Base-by-base conservation (phyloP, 805 yeast genomes). In the Scheffersomyces lignosus region DNA sequence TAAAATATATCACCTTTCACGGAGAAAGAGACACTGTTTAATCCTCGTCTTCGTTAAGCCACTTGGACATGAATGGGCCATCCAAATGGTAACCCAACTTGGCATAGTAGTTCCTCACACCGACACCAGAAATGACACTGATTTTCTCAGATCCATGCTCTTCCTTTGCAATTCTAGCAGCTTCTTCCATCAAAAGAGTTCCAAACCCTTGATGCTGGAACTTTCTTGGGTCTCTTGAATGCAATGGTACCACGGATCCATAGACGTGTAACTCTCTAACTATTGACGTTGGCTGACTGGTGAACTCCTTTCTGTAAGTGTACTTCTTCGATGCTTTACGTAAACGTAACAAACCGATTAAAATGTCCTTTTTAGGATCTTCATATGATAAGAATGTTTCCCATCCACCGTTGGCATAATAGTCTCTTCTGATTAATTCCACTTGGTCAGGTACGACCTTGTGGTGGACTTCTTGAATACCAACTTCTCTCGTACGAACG, bases 171-270 rank as follows among this genome's bases (percentile, higher is more conserved):
- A 93, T 93, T 47, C 96, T 77, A 53, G 88, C 98, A 3, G 99
- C 99, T 63, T 93, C 99, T 63, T 93, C 98, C 99, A 93, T 93
- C 34, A 93, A 66, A 52, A 93, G 71, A 4, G 99, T 91, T 45
- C 99, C 99, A 60, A 91, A 93, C 15, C 99, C 99, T 71, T 93
- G 99, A 70, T 93, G 99, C 68, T 93, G 99, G 71, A 93, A 93
- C 63, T 93, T 93, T 55, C 96, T 77, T 31, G 99, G 99, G 64
- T 93, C 99, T 49, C 98, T 77, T 3, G 95, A 85, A 60, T 93
- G 99, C 40, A 93, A 66, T 3, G 99, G 98, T 15, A 93, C 99
- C 14, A 90, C 99, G 3, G 96, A 86, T 10, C 99, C 99, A 55
- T 93, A 93, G 20, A 93, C 99, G 54, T 93, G 99, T 47, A 93